Base-by-base conservation (phyloP, 306 rosid species). In the Rosa rugosa region DNA sequence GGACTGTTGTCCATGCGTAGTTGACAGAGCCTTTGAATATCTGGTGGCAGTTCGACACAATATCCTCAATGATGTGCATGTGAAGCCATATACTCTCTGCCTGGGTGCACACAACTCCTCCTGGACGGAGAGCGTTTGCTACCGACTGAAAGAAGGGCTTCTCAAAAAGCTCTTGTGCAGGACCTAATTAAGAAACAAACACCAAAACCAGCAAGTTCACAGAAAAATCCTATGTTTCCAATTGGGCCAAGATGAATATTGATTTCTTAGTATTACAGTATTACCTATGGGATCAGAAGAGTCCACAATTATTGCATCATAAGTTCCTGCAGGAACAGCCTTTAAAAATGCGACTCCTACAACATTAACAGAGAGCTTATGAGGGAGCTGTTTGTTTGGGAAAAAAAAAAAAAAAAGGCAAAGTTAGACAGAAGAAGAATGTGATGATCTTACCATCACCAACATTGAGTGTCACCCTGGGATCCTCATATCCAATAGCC, bases 11-110 rank as follows among this genome's bases (percentile, higher is more conserved):
- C 99, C 99, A 96, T 57, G 97, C 99, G 76, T 96, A 96, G 82
- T 96, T 89, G 75, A 96, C 97, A 40, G 98, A 91, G 72, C 99
- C 99, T 91, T 93, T 96, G 83, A 93, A 96, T 85, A 93, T 71
- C 47, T 90, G 93, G 77, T 94, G 94, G 76, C 98, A 96, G 75
- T 96, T 96, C 23, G 83, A 73, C 36, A 93, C 96, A 67, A 96
- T 89, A 80, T 85, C 97, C 85, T 96, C 96, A 49, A 96, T 96
- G 44, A 96, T 93, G 77, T 93, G 87, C 97, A 93, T 96, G 77
- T 96, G 99, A 81, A 96, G 99, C 99, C 99, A 96, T 79, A 93
- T 93, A 73, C 99, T 96, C 89, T 96, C 99, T 25, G 99, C 99
- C 82, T 96, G 99, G 50, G 98, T 96, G 70, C 98, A 90, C 84